Evolutionary conservation across 176 grass and related monocot species (phyloP).

Genomic region (Dendrocalamus sinicus): DNA sequence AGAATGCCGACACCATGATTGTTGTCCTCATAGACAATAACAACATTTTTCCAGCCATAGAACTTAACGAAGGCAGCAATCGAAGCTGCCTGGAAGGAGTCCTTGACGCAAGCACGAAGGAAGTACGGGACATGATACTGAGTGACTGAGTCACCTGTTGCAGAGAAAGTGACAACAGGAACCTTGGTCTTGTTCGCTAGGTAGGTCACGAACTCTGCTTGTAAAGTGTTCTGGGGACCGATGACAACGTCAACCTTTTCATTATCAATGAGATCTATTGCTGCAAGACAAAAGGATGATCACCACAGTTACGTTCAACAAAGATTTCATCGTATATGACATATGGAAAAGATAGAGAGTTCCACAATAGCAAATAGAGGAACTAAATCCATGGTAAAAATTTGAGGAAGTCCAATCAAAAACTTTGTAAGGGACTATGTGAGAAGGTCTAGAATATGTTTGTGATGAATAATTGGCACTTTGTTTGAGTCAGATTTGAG

Average conservation of each 20-base stretch:
- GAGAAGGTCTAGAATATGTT: too few relatives aligned
- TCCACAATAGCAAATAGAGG: not conserved
- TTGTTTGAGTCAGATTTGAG: too few relatives aligned
- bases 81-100: conserved; percentile 47
- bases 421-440: too few relatives aligned
- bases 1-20: conserved; percentile 58
- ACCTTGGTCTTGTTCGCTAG: conserved; percentile 47
- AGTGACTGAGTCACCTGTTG: conserved; percentile 19
- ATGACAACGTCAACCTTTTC: conserved; percentile 52
- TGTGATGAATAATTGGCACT: too few relatives aligned
- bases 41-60: conserved; percentile 41
- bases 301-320: not conserved
- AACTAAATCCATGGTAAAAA: not conserved
- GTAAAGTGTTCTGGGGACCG: conserved; percentile 46
- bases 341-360: conserved; percentile 1
- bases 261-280: conserved; percentile 50
- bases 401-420: not conserved
- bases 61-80: conserved; percentile 45
- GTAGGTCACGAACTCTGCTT: conserved; percentile 56
- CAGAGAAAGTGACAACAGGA: conserved; percentile 53
- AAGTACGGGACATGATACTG: conserved; percentile 52
- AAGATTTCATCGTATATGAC: not conserved
- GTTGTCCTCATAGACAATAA: conserved; percentile 57
- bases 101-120: conserved; percentile 51
- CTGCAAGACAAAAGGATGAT: conserved; percentile 39